phyloP scores from a whole-genome alignment of 2,329 filamentous ascomycete genomes.

The Claviceps pazoutovae region DNA sequence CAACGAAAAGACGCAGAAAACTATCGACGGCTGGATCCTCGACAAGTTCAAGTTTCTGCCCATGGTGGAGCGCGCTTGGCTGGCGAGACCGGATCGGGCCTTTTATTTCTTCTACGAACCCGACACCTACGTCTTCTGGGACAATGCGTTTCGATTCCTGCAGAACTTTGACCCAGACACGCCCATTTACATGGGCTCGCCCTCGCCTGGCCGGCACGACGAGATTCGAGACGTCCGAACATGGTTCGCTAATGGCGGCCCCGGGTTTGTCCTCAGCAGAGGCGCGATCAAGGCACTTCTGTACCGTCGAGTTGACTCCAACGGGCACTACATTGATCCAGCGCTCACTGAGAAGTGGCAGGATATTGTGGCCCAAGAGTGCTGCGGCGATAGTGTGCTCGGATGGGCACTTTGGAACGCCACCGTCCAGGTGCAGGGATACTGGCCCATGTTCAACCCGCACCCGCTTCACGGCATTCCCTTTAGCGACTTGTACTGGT shows the following conservation, averaged over 20 bases:
- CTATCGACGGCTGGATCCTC: conserved; percentile 33
- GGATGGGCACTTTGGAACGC: conserved; percentile 32
- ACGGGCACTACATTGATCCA: conserved; percentile 26
- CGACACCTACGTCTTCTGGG: conserved; percentile 31
- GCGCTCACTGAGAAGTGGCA: conserved; percentile 34
- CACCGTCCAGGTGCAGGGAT: conserved; percentile 27
- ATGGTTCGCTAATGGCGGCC: conserved; percentile 43
- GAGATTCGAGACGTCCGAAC: conserved; percentile 19
- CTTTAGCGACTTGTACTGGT: conserved; percentile 37
- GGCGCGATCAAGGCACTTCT: conserved; percentile 31
- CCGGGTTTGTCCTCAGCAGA: conserved; percentile 41
- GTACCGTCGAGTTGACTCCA: conserved; percentile 19
- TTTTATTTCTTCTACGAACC: conserved; percentile 45
- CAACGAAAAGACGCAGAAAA: conserved; percentile 16
- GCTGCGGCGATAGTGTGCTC: conserved; percentile 40
- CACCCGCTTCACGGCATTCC: conserved; percentile 39
- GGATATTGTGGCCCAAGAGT: conserved; percentile 26
- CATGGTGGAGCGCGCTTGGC: conserved; percentile 37
- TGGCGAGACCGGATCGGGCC: conserved; percentile 29
- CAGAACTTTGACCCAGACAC: conserved; percentile 29
- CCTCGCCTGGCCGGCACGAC: conserved; percentile 26
- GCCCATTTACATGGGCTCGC: conserved; percentile 40
- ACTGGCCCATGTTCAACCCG: conserved; percentile 42
- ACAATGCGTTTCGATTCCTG: conserved; percentile 34
- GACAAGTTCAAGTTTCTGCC: conserved; percentile 46